Percentiles rank a stretch among this genome's conserved stretches.
phyloP scores from a whole-genome alignment of 129 eudicot genomes.

The Rutidosis leptorrhynchoides region DNA sequence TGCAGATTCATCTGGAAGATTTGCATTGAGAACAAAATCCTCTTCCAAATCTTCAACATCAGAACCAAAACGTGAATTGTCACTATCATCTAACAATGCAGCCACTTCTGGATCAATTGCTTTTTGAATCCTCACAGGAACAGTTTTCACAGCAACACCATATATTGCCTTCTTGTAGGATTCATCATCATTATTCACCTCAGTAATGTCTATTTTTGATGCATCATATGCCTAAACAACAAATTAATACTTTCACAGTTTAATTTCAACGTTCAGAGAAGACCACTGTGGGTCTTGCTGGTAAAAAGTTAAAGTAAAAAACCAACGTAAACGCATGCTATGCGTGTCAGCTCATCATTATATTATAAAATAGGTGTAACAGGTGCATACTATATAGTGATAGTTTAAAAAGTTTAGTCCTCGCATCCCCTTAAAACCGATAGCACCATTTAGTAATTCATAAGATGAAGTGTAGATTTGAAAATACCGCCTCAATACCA shows the following conservation, averaged over 20 bases:
- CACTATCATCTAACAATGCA: conserved; percentile 75
- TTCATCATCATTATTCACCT: conserved; percentile 42
- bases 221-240: conserved; percentile 85
- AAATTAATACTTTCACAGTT: neutral
- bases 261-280: neutral
- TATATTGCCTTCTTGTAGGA: conserved; percentile 52
- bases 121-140: conserved; percentile 64
- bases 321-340: too few species aligned
- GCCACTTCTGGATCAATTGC: conserved; percentile 88
- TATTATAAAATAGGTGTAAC: too few species aligned
- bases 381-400: too few species aligned
- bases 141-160: conserved; percentile 71
- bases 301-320: neutral
- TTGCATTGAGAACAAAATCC: conserved; percentile 82
- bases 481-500: too few species aligned
- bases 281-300: neutral
- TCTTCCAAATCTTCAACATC: conserved; percentile 82
- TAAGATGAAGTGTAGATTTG: too few species aligned
- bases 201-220: conserved; percentile 53
- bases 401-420: too few species aligned
- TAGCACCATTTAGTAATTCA: too few species aligned
- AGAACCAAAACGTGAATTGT: conserved; percentile 62
- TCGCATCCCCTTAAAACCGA: too few species aligned
- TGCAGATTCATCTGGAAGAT: conserved; percentile 50
- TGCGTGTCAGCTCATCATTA: too few species aligned